Evolutionary conservation across 1,139 yeast species (phyloP).

Genomic region (Kodamaea sp.): DNA sequence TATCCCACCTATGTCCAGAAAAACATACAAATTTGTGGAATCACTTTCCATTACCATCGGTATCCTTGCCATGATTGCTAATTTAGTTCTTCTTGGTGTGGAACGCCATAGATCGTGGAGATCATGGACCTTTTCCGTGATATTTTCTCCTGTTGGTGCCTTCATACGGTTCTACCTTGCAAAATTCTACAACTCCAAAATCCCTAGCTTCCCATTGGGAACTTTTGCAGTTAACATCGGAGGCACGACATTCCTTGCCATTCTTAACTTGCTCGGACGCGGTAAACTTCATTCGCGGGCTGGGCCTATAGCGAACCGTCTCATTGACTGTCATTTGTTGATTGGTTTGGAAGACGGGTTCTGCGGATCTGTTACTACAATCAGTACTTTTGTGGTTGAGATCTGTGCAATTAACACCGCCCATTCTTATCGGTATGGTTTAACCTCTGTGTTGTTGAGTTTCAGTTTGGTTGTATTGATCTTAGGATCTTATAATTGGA

Average conservation of each 20-base stretch:
- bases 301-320: slow-evolving; percentile 29
- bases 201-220: slow-evolving; percentile 61
- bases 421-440: slow-evolving; percentile 43
- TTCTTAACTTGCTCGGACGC: slow-evolving; percentile 50
- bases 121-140: slow-evolving; percentile 57
- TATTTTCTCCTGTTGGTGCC: slow-evolving; percentile 72
- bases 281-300: slow-evolving; percentile 33
- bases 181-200: slow-evolving; percentile 44
- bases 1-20: slow-evolving; percentile 21
- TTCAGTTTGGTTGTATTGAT: slow-evolving; percentile 46
- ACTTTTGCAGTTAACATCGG: slow-evolving; percentile 68
- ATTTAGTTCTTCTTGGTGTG: slow-evolving; percentile 43
- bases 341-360: slow-evolving; percentile 67
- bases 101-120: slow-evolving; percentile 51
- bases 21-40: slow-evolving; percentile 22
- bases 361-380: slow-evolving; percentile 77
- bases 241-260: slow-evolving; percentile 60
- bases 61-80: slow-evolving; percentile 38
- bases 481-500: slow-evolving; percentile 58
- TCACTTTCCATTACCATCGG: slow-evolving; percentile 24
- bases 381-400: slow-evolving; percentile 76
- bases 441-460: slow-evolving; percentile 35
- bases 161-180: slow-evolving; percentile 57
- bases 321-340: slow-evolving; percentile 52
- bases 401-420: slow-evolving; percentile 39